phyloP scores from a whole-genome alignment of 1,284 basidiomycete genomes.

The Cryptococcus maquisensis region DNA sequence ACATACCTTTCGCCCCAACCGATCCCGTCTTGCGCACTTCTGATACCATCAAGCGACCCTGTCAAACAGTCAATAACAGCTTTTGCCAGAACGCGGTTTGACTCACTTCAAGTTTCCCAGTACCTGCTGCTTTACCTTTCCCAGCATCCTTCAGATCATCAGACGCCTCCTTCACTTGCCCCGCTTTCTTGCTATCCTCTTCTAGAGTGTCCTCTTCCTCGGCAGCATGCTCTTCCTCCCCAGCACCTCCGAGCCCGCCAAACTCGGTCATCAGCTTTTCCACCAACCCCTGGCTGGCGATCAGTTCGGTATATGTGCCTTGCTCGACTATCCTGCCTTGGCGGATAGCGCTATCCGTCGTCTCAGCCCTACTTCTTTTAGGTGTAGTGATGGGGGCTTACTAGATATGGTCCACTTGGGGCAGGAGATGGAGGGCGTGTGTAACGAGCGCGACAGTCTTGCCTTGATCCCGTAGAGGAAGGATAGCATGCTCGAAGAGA shows the following conservation, averaged over 20 bases:
- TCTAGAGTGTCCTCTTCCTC: slow-evolving; percentile 14
- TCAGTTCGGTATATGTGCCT: slow-evolving; percentile 68
- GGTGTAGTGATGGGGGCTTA: too few species aligned
- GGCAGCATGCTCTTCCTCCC: slow-evolving; percentile 46
- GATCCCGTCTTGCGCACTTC: slow-evolving; percentile 60
- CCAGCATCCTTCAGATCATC: too few species aligned
- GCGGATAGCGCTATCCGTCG: slow-evolving; percentile 46
- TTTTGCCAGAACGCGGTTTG: neutral
- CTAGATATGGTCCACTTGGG: slow-evolving; percentile 48
- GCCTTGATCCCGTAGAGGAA: slow-evolving; percentile 54
- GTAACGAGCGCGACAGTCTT: slow-evolving; percentile 72
- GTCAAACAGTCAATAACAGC: neutral
- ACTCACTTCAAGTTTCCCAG: slow-evolving; percentile 56
- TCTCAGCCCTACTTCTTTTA: too few species aligned
- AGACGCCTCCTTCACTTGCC: too few species aligned
- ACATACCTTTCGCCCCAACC: slow-evolving; percentile 56
- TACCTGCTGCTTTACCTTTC: slow-evolving; percentile 57
- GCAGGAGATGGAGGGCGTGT: slow-evolving; percentile 52
- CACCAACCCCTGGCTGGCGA: slow-evolving; percentile 63
- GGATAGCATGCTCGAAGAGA: slow-evolving; percentile 76
- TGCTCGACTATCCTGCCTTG: slow-evolving; percentile 71
- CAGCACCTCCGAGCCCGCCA: slow-evolving; percentile 55
- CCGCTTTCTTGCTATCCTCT: too few species aligned
- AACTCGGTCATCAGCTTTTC: slow-evolving; percentile 65
- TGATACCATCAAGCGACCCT: slow-evolving; percentile 46